Percentiles rank a stretch among this genome's conserved stretches.
phyloP scores from a whole-genome alignment of 2,329 filamentous ascomycete genomes.

The Chaetomium strumarium region DNA sequence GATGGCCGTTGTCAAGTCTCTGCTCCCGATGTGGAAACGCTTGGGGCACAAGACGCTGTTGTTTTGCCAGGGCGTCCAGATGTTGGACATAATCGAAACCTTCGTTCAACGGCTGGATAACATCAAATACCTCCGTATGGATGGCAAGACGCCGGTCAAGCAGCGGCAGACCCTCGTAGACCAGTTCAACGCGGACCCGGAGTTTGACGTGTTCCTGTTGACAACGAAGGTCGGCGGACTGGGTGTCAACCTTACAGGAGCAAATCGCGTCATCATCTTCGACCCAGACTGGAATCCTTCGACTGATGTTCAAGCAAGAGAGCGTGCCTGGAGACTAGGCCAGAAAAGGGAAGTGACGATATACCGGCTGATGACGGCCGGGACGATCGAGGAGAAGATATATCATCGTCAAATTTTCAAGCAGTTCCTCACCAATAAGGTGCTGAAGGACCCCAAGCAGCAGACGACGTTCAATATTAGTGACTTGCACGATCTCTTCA shows the following conservation, averaged over 20 bases:
- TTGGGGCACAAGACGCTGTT: conserved; percentile 88
- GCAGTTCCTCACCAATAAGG: conserved; percentile 94
- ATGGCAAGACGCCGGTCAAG: conserved; percentile 84
- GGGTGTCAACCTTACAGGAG: conserved; percentile 90
- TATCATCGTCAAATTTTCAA: conserved; percentile 99
- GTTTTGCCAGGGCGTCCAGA: conserved; percentile 89
- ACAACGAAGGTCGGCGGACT: conserved; percentile 94
- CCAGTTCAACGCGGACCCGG: conserved; percentile 76
- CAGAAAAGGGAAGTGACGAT: conserved; percentile 95
- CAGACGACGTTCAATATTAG: conserved; percentile 83
- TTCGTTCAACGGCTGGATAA: conserved; percentile 64
- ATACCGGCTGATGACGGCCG: conserved; percentile 95
- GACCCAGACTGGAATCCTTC: conserved; percentile 99
- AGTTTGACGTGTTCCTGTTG: conserved; percentile 81
- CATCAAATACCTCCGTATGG: conserved; percentile 82
- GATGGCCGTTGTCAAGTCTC: conserved; percentile 86
- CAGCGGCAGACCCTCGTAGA: conserved; percentile 86
- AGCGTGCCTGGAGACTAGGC: conserved; percentile 90
- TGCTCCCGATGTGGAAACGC: conserved; percentile 83
- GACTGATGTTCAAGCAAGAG: conserved; percentile 89
- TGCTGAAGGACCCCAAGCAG: conserved; percentile 89
- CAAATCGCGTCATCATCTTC: conserved; percentile 94
- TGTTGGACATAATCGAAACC: conserved; percentile 88
- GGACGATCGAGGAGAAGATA: conserved; percentile 98
- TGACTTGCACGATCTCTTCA: conserved; percentile 89